Conservation (phyloP, 2,329 filamentous ascomycete species). For the Cladosporium sp. region DNA sequence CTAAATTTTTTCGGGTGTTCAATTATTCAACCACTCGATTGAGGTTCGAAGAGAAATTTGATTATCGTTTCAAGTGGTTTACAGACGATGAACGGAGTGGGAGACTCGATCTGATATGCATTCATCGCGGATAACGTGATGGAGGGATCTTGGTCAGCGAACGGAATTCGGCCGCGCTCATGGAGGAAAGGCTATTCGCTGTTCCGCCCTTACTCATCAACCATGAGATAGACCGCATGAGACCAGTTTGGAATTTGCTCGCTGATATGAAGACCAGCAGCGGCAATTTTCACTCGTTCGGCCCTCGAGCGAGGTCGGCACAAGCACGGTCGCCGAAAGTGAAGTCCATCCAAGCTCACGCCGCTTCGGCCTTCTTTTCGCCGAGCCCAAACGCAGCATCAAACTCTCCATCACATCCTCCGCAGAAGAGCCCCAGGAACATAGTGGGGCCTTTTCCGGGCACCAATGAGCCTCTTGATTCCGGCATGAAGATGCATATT, state of each 20-base stretch:
- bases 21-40: too few relatives aligned
- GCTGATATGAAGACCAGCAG: neutral
- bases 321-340: neutral
- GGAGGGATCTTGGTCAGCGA: slow-evolving; percentile 1
- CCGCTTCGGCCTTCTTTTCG: slow-evolving; percentile 10
- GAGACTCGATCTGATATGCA: too few relatives aligned
- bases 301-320: neutral
- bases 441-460: slow-evolving; percentile 5
- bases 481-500: neutral
- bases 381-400: slow-evolving; percentile 5
- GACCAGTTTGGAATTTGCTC: too few relatives aligned
- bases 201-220: neutral
- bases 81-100: too few relatives aligned
- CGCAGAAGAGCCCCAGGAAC: neutral
- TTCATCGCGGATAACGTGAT: neutral
- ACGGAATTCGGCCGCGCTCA: slow-evolving; percentile 1
- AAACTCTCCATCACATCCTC: slow-evolving; percentile 1
- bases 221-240: too few relatives aligned
- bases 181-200: neutral
- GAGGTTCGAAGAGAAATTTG: too few relatives aligned
- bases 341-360: slow-evolving; percentile 6
- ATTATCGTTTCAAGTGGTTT: too few relatives aligned
- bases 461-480: slow-evolving; percentile 5
- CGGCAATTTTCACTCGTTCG: neutral
- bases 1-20: too few relatives aligned